Conservation (phyloP, 164 flowering plant genomes). For the Brasenia schreberi region DNA sequence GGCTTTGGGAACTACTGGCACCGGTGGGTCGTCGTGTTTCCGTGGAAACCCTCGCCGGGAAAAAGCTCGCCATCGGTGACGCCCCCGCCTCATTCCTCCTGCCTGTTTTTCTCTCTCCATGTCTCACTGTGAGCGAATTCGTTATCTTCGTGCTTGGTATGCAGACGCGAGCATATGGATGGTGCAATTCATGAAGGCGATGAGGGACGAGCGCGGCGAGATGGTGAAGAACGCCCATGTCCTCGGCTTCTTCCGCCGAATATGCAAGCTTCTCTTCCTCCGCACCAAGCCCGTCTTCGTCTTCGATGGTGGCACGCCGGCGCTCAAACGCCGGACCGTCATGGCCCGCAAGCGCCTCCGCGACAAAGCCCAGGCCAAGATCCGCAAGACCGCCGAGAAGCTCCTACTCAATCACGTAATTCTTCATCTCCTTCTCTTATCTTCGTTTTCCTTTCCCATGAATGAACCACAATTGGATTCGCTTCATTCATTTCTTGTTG, state of each 20-base stretch:
- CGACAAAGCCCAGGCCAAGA: conserved; percentile 85
- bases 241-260: conserved; percentile 81
- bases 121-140: background rate
- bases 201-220: conserved; percentile 94
- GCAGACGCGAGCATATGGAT: conserved; percentile 98
- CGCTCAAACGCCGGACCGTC: conserved; percentile 85
- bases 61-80: conserved; percentile 73
- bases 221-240: conserved; percentile 90
- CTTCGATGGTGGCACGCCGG: conserved; percentile 92
- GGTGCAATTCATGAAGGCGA: conserved; percentile 95
- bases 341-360: conserved; percentile 82
- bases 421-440: background rate
- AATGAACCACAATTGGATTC: background rate
- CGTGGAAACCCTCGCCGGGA: conserved; percentile 92
- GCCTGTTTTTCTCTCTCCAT: background rate
- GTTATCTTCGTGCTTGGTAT: conserved; percentile 1
- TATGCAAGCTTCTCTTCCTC: conserved; percentile 83
- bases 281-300: conserved; percentile 89
- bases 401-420: conserved; percentile 80
- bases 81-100: conserved; percentile 2
- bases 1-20: conserved; percentile 91
- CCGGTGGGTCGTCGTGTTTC: conserved; percentile 99
- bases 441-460: background rate
- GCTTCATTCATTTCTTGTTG: background rate
- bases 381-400: conserved; percentile 92